These are phyloP conservation scores for Tubosaeta brunneosetosa DNA, from an alignment of 768 basidiomycete genomes.

Conservation along the genomic window DNA sequence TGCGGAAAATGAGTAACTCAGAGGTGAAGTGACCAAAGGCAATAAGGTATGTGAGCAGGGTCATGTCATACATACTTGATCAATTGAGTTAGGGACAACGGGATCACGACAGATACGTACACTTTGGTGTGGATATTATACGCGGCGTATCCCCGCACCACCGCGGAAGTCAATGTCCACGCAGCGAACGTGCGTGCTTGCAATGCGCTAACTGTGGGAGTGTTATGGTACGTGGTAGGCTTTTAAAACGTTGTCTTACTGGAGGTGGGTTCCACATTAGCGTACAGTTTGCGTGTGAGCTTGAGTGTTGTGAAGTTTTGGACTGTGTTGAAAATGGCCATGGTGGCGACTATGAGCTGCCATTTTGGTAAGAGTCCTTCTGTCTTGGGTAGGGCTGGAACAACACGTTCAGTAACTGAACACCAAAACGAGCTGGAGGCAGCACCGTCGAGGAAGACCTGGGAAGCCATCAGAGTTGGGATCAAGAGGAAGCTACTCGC, in stretches of 20 bases:
- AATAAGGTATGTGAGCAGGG: constrained; percentile 82
- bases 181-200: constrained; percentile 87
- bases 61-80: constrained; percentile 81
- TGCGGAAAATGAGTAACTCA: constrained; percentile 79
- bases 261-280: constrained; percentile 34
- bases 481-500: constrained; percentile 1
- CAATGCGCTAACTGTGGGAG: constrained; percentile 66
- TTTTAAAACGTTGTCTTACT: constrained; percentile 26
- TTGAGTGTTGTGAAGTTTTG: constrained; percentile 80
- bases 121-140: constrained; percentile 81
- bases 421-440: background rate
- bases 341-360: constrained; percentile 76
- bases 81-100: constrained; percentile 7
- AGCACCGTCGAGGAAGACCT: constrained; percentile 24
- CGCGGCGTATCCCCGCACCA: constrained; percentile 82
- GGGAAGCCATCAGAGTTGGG: constrained; percentile 7
- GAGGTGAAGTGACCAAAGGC: constrained; percentile 87
- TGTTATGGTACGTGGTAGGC: background rate
- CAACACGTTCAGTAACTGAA: background rate
- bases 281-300: constrained; percentile 76
- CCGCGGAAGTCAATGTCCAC: constrained; percentile 86
- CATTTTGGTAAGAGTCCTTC: constrained; percentile 79
- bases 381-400: constrained; percentile 56
- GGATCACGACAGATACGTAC: constrained; percentile 41
- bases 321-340: constrained; percentile 79